Percentiles rank a stretch among this genome's conserved stretches.
These are phyloP conservation scores for Aspergillus nidulans DNA, from an alignment of 495 filamentous ascomycete species.

Conservation along the genomic window DNA sequence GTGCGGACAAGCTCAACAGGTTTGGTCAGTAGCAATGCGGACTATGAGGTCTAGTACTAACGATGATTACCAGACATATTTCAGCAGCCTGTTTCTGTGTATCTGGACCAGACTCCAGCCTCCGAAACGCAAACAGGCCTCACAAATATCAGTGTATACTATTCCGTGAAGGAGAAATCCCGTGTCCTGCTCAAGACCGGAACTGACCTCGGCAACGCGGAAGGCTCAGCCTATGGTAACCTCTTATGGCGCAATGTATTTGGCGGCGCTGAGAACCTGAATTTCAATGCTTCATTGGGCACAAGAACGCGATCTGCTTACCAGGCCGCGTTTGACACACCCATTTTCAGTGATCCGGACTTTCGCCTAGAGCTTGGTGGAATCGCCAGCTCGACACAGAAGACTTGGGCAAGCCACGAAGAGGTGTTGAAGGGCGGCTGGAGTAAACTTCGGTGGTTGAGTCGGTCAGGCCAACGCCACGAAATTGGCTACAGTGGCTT, in stretches of 20 bases:
- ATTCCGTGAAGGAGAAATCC: slow-evolving; percentile 72
- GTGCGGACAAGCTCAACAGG: slow-evolving; percentile 67
- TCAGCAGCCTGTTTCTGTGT: slow-evolving; percentile 74
- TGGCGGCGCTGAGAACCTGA: slow-evolving; percentile 87
- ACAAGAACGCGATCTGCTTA: slow-evolving; percentile 88
- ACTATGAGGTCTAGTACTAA: slow-evolving; percentile 14
- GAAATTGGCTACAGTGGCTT: slow-evolving; percentile 72
- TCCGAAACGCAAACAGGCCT: slow-evolving; percentile 49
- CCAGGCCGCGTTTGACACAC: slow-evolving; percentile 74
- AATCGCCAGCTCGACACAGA: slow-evolving; percentile 74
- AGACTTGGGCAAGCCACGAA: slow-evolving; percentile 88
- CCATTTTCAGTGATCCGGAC: slow-evolving; percentile 76
- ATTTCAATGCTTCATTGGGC: slow-evolving; percentile 76
- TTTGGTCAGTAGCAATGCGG: slow-evolving; percentile 57
- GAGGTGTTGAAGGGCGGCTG: slow-evolving; percentile 79
- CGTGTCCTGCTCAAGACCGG: slow-evolving; percentile 82
- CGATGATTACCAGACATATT: slow-evolving; percentile 65
- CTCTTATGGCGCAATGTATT: slow-evolving; percentile 84
- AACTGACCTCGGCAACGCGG: slow-evolving; percentile 84
- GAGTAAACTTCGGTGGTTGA: slow-evolving; percentile 69
- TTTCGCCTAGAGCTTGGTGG: slow-evolving; percentile 69
- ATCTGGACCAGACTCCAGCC: slow-evolving; percentile 66
- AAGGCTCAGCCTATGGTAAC: slow-evolving; percentile 87
- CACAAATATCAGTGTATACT: slow-evolving; percentile 72
- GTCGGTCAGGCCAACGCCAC: slow-evolving; percentile 57